Evolutionary conservation across 352 stramenopile species (phyloP).

Genomic region (Phytophthora pisi): DNA sequence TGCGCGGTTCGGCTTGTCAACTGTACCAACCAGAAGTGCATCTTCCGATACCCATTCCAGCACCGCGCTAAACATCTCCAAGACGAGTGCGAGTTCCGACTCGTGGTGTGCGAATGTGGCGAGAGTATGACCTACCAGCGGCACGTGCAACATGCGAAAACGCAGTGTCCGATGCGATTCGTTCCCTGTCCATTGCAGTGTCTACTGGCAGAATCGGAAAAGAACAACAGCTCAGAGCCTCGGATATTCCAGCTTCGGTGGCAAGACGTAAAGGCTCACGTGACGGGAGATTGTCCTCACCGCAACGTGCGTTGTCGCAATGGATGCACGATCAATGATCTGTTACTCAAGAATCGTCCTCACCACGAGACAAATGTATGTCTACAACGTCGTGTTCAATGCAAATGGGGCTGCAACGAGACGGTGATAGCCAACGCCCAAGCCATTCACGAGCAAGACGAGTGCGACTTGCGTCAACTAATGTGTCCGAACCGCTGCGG

Average conservation of each 20-base stretch:
- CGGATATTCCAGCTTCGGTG: slow-evolving; percentile 34
- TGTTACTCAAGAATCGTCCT: slow-evolving; percentile 49
- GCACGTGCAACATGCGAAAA: slow-evolving; percentile 46
- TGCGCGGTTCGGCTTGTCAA: slow-evolving; percentile 48
- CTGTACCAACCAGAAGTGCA: slow-evolving; percentile 64
- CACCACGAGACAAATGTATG: slow-evolving; percentile 55
- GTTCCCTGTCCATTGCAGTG: slow-evolving; percentile 64
- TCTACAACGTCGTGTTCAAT: slow-evolving; percentile 54
- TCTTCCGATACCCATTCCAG: slow-evolving; percentile 20
- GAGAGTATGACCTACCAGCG: slow-evolving; percentile 65
- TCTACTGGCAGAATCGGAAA: not conserved
- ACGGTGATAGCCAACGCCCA: slow-evolving; percentile 48
- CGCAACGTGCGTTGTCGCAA: slow-evolving; percentile 75
- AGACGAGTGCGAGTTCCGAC: slow-evolving; percentile 53
- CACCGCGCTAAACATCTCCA: slow-evolving; percentile 36
- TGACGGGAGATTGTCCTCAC: slow-evolving; percentile 46
- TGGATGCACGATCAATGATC: slow-evolving; percentile 49
- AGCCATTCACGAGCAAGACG: slow-evolving; percentile 51
- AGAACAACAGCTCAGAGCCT: not conserved
- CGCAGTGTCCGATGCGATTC: slow-evolving; percentile 52
- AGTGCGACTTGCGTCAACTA: slow-evolving; percentile 57
- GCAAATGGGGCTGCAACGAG: slow-evolving; percentile 66
- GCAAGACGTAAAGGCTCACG: slow-evolving; percentile 55
- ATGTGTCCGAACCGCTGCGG: slow-evolving; percentile 66
- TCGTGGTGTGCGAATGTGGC: slow-evolving; percentile 56